Conservation (phyloP, 352 stramenopile species). For the Globisporangium paroecandrum region DNA sequence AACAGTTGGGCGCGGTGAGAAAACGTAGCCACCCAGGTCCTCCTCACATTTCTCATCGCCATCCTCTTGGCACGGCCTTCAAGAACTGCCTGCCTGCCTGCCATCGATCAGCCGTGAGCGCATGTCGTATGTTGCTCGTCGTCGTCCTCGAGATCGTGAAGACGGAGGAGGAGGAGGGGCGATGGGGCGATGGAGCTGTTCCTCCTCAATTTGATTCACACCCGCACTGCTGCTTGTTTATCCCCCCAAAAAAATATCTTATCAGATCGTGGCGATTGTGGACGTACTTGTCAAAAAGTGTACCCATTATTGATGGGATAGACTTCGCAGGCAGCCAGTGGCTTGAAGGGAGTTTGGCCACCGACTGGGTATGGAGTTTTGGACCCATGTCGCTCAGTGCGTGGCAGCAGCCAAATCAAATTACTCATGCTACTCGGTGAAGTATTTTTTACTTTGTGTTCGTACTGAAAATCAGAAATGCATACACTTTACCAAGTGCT, state of each 20-base stretch:
- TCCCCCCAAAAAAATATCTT: neutral
- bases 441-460: neutral
- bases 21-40: neutral
- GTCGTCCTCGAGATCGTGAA: neutral
- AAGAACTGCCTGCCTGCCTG: neutral
- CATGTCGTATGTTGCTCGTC: neutral
- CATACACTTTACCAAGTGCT: neutral
- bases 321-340: neutral
- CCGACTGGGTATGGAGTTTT: neutral
- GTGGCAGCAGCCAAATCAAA: neutral
- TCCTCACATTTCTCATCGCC: neutral
- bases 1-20: neutral
- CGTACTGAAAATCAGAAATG: too few species aligned
- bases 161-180: neutral
- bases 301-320: constrained; percentile 2
- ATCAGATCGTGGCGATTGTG: neutral
- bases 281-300: neutral
- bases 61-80: neutral
- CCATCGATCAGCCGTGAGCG: neutral
- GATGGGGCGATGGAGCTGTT: neutral
- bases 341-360: neutral
- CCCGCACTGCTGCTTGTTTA: neutral
- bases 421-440: neutral
- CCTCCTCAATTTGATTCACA: neutral
- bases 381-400: neutral